Conservation (phyloP, 169 alveolate species). For the Cyclospora cayetanensis region DNA sequence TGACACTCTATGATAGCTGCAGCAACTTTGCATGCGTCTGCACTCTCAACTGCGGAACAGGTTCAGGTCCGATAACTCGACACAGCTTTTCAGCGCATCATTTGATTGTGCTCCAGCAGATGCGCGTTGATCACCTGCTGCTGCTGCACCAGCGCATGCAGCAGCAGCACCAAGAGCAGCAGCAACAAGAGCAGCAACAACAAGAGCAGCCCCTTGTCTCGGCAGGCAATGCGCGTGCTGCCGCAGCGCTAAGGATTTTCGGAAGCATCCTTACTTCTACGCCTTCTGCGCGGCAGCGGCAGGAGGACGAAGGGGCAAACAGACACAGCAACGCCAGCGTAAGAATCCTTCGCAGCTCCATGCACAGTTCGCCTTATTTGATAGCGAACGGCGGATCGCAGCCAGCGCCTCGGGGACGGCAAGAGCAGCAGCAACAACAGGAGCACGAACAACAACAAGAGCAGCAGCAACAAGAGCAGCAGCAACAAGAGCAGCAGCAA, state of each 20-base stretch:
- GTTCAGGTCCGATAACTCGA: neutral
- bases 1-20: neutral
- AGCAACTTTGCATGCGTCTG: neutral
- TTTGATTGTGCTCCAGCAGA: neutral
- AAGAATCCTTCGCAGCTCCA: no score
- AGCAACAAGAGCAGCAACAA: conserved; percentile 11
- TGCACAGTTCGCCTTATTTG: no score
- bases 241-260: no score
- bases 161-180: conserved; percentile 50
- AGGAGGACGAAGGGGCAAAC: neutral
- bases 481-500: neutral
- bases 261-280: no score
- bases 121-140: neutral
- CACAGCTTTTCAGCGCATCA: neutral
- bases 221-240: no score
- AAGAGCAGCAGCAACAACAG: neutral
- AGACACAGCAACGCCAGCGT: neutral
- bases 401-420: no score
- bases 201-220: no score
- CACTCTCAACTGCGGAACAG: neutral
- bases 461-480: conserved; percentile 12
- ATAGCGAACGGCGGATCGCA: no score
- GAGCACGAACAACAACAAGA: neutral
- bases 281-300: no score
- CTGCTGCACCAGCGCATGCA: neutral